phyloP scores from a whole-genome alignment of 495 filamentous ascomycete genomes.

The Xylaria flabelliformis region DNA sequence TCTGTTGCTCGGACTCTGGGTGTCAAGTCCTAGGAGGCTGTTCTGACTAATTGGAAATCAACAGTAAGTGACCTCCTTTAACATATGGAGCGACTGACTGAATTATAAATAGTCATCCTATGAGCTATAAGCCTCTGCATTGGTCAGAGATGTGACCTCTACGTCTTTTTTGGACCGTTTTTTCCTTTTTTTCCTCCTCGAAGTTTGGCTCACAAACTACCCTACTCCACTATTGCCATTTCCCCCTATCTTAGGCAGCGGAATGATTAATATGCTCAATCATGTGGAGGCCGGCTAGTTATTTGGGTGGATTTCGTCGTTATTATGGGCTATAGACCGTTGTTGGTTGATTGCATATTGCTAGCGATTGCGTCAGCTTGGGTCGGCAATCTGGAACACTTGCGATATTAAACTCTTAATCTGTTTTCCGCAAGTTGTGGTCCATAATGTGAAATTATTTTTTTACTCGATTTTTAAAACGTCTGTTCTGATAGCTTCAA shows the following conservation, averaged over 20 bases:
- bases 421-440: neutral
- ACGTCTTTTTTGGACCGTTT: neutral
- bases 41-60: neutral
- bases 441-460: neutral
- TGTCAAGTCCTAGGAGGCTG: constrained; percentile 6
- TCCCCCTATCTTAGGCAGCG: neutral
- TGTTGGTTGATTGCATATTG: neutral
- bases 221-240: neutral
- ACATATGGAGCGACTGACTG: neutral
- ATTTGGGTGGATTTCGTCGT: neutral
- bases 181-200: neutral
- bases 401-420: neutral
- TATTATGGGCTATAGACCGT: constrained; percentile 1
- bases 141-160: neutral
- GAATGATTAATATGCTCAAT: neutral
- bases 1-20: constrained; percentile 19
- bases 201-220: neutral
- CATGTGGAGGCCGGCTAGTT: too few species aligned
- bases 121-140: neutral
- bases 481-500: neutral
- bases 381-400: constrained; percentile 5
- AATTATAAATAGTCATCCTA: neutral
- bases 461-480: neutral
- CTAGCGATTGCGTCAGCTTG: neutral
- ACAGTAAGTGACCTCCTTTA: constrained; percentile 1